A percentile compares a stretch with the other conserved stretches of the same genome.
phyloP scores from a whole-genome alignment of 805 yeast species.

The Komagataella mondaviorum region DNA sequence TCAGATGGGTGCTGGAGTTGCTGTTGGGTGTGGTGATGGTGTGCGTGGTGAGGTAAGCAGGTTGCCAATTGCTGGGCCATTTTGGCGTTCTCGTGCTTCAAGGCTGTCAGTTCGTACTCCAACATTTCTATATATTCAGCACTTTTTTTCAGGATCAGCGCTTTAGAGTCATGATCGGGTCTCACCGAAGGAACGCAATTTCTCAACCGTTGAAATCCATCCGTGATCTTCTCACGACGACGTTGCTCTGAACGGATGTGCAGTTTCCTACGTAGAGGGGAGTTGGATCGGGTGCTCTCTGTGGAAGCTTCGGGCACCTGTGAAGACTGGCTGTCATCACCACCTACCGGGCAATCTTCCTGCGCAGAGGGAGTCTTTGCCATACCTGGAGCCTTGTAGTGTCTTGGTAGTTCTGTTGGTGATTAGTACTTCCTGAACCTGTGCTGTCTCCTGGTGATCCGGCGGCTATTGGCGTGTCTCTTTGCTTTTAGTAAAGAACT shows the following conservation, averaged over 20 bases:
- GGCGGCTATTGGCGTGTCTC: background rate
- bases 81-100: conserved; percentile 9
- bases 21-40: background rate
- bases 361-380: background rate
- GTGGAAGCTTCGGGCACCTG: background rate
- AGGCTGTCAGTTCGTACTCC: conserved; percentile 15
- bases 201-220: conserved; percentile 26
- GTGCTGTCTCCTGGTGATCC: background rate
- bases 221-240: conserved; percentile 29
- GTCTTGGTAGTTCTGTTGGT: background rate
- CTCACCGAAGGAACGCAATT: conserved; percentile 25
- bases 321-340: background rate
- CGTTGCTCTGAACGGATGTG: conserved; percentile 33
- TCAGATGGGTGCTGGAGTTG: background rate
- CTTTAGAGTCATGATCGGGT: conserved; percentile 30
- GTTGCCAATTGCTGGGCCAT: conserved; percentile 8
- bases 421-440: background rate
- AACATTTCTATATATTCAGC: conserved; percentile 26
- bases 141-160: conserved; percentile 25
- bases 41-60: background rate
- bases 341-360: background rate
- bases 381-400: background rate
- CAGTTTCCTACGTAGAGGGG: conserved; percentile 16
- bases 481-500: background rate
- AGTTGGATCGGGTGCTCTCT: background rate